Evolutionary conservation across 345 rosid genomes (phyloP), one percentile per base, ranked within the genome.

Genomic region (Toxicodendron radicans): DNA sequence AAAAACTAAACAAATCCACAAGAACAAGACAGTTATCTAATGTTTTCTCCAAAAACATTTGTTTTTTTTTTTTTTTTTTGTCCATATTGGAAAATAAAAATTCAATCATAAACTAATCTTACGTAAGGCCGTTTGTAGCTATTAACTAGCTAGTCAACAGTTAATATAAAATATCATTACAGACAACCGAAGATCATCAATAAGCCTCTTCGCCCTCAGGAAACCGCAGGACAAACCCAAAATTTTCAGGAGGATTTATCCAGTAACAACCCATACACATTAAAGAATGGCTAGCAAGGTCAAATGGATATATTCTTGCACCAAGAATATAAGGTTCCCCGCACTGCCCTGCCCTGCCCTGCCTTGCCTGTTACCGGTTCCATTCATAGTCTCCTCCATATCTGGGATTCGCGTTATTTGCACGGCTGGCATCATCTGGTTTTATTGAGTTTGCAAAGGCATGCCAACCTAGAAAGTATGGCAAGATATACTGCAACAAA

Each of bases 391-490:
- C 97, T 71, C 93, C 95, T 17, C 93, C 95, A 60, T 79, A 84
- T 80, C 86, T 85, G 27, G 97, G 80, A 61, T 75, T 86, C 1
- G 87, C 88, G 66, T 74, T 83, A 72, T 84, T 90, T 58, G 45
- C 46, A 1, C 83, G 82, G 76, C 74, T 79, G 24, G 72, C 30
- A n/a, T 87, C 89, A 43, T 85, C 87, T 0, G 86, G 89, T 80
- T 74, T 89, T 64, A 82, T 86, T 65, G 92, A 77, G 75, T 77
- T 81, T 1, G 90, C 91, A 70, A 80, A 92, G 51, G 97, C 87
- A 33, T 89, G 88, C 98, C 97, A 94, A 35, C 97, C 98, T 72
- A 94, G 60, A 17, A 94, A 84, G 82, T 88, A 83, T 0, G 98
- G 98, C 85, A 94, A 78, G 64, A 92, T 69, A 71, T 85, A 94